Conservation (phyloP, 164 flowering plant species). For the Sedum album region DNA sequence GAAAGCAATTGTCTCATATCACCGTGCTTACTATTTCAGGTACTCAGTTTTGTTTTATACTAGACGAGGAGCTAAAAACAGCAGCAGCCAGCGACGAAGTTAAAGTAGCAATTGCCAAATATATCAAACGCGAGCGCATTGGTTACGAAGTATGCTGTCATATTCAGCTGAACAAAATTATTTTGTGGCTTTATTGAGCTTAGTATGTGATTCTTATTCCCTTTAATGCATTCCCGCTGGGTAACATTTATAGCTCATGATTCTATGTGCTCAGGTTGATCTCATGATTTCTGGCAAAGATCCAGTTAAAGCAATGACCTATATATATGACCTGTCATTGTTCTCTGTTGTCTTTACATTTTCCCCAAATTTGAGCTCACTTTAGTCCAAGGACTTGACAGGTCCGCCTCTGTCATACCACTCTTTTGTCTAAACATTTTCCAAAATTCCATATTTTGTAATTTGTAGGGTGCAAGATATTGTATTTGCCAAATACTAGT, state of each 20-base stretch:
- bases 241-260: too few species aligned
- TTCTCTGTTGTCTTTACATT: conserved; percentile 70
- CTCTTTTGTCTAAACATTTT: background rate
- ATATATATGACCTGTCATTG: conserved; percentile 55
- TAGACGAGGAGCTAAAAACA: conserved; percentile 63
- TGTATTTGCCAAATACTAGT: background rate
- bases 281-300: conserved; percentile 85
- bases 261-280: conserved; percentile 46
- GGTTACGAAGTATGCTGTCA: conserved; percentile 63
- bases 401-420: conserved; percentile 29
- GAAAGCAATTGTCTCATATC: background rate
- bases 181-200: background rate
- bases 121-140: conserved; percentile 87
- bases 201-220: background rate
- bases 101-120: conserved; percentile 62
- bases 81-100: conserved; percentile 79
- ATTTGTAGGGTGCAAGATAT: background rate
- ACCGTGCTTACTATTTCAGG: conserved; percentile 27
- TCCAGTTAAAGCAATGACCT: conserved; percentile 65
- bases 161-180: background rate
- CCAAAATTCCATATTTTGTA: background rate
- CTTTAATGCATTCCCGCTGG: background rate
- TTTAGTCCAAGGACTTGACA: conserved; percentile 40
- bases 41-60: conserved; percentile 68
- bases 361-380: conserved; percentile 45